phyloP scores from a whole-genome alignment of 768 basidiomycete species.

The Termitomyces sp. region DNA sequence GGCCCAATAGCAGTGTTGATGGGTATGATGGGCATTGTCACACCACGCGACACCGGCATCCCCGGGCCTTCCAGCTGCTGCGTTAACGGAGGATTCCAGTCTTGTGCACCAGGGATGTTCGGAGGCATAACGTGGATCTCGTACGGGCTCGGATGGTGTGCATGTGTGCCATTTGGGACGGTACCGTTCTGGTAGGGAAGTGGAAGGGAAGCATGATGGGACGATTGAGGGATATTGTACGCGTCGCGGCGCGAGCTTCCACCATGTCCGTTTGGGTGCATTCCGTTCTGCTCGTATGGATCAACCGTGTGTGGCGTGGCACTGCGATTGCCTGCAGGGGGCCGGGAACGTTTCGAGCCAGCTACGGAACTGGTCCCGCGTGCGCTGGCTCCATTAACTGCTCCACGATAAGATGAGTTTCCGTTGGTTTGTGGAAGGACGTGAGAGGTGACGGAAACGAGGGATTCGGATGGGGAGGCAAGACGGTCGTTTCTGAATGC shows the following conservation, averaged over 20 bases:
- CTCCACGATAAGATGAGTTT: constrained; percentile 21
- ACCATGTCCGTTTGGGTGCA: constrained; percentile 10
- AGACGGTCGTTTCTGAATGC: constrained; percentile 54
- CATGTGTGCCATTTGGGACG: constrained; percentile 20
- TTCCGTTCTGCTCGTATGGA: constrained; percentile 26
- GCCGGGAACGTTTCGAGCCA: constrained; percentile 38
- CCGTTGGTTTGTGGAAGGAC: constrained; percentile 35
- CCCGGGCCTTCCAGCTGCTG: constrained; percentile 73
- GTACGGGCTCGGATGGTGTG: constrained; percentile 33
- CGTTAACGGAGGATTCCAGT: constrained; percentile 46
- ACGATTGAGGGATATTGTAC: constrained; percentile 45
- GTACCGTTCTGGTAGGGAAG: constrained; percentile 31
- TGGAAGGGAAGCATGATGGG: constrained; percentile 55
- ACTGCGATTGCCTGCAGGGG: constrained; percentile 32
- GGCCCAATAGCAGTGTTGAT: constrained; percentile 24
- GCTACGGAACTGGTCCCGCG: constrained; percentile 8
- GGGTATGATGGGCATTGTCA: constrained; percentile 24
- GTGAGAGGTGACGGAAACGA: constrained; percentile 69
- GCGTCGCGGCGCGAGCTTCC: constrained; percentile 29
- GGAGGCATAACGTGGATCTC: constrained; percentile 31
- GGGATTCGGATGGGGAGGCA: constrained; percentile 67
- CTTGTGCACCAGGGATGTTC: constrained; percentile 29
- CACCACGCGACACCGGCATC: constrained; percentile 58
- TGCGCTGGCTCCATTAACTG: constrained; percentile 17
- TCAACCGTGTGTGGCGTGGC: constrained; percentile 35